These are phyloP conservation scores for Hanseniaspora occidentalis DNA, from an alignment of 805 yeast genomes.

Conservation along the genomic window DNA sequence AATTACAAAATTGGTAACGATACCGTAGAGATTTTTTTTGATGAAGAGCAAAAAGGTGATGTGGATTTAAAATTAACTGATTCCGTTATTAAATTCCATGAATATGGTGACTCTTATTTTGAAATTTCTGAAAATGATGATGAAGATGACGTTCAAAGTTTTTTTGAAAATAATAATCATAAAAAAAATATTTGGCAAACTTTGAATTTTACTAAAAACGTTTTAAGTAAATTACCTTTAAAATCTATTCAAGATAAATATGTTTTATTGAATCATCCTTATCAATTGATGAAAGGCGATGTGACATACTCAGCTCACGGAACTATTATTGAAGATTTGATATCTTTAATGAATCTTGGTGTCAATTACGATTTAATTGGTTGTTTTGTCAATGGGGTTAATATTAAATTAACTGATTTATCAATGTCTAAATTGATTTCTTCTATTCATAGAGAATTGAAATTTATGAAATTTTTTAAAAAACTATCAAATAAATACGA, in stretches of 20 bases:
- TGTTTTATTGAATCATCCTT: conserved; percentile 1
- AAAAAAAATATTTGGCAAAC: conserved; percentile 24
- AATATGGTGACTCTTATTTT: conserved; percentile 6
- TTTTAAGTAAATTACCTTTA: conserved; percentile 31
- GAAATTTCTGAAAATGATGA: conserved; percentile 44
- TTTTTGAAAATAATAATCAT: conserved; percentile 28
- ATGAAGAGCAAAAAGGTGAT: conserved; percentile 24
- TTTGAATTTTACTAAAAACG: conserved; percentile 21
- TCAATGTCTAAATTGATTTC: conserved; percentile 14
- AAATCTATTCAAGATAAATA: conserved; percentile 3
- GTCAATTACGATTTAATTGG: conserved; percentile 22
- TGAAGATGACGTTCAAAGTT: conserved; percentile 15
- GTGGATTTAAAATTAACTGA: conserved; percentile 28
- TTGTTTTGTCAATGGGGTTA: conserved; percentile 22
- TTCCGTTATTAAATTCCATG: conserved; percentile 4
- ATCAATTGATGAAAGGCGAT: no score
- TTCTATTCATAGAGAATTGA: conserved; percentile 14
- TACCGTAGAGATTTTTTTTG: conserved; percentile 17
- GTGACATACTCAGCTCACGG: conserved; percentile 4
- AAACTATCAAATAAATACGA: conserved; percentile 12
- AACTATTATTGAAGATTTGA: conserved; percentile 10
- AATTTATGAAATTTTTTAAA: conserved; percentile 8
- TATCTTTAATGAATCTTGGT: conserved; percentile 13
- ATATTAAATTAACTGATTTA: conserved; percentile 15
- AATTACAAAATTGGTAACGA: conserved; percentile 31